Evolutionary conservation across 2,329 filamentous ascomycete species (phyloP).

Genomic region (Aspergillus candidus): DNA sequence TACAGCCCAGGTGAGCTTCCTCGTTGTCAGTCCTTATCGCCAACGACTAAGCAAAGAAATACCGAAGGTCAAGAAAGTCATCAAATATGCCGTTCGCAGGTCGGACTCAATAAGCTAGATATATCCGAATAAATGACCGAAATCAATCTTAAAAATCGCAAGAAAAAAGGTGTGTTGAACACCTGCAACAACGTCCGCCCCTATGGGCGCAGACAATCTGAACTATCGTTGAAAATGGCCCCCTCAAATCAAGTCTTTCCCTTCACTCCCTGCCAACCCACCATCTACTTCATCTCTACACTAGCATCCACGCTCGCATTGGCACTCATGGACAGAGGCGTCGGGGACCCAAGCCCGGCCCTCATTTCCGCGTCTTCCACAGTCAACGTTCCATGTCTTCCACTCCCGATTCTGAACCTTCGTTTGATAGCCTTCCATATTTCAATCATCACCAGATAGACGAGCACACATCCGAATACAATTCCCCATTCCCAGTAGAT

Average conservation of each 20-base stretch:
- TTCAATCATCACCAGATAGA: constrained; percentile 60
- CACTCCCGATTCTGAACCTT: constrained; percentile 28
- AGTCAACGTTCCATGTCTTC: constrained; percentile 25
- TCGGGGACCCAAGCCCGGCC: constrained; percentile 20
- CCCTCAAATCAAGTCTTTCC: neutral
- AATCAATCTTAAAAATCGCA: constrained; percentile 9
- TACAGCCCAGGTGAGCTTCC: too few species aligned
- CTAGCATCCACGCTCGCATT: constrained; percentile 23
- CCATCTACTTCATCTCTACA: constrained; percentile 18
- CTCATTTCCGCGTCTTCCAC: constrained; percentile 29
- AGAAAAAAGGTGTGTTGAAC: constrained; percentile 11
- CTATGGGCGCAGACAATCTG: too few species aligned
- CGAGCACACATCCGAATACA: constrained; percentile 52
- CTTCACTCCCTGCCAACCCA: neutral
- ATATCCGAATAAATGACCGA: constrained; percentile 1
- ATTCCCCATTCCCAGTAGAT: constrained; percentile 66
- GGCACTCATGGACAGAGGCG: constrained; percentile 20
- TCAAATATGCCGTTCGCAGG: too few species aligned
- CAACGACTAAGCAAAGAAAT: too few species aligned
- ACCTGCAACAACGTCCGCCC: neutral
- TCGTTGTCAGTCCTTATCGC: too few species aligned
- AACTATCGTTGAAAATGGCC: constrained; percentile 10
- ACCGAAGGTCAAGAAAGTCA: too few species aligned
- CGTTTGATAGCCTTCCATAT: constrained; percentile 62
- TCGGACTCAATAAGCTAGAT: neutral